phyloP scores from a whole-genome alignment of 2,329 filamentous ascomycete species.

The Claviceps lovelessii region DNA sequence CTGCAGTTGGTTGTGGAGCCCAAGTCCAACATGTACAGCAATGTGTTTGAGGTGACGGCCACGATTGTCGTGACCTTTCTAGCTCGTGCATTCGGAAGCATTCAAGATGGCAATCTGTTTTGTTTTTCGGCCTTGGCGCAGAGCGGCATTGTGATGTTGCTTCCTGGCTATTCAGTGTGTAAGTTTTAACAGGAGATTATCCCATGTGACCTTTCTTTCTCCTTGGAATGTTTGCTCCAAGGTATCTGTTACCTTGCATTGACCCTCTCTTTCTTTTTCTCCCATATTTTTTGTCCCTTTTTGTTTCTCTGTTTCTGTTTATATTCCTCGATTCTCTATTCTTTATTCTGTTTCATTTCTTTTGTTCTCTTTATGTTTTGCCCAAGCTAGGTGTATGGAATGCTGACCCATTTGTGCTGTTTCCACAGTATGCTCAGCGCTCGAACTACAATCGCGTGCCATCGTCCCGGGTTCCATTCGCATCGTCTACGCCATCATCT shows the following conservation, averaged over 20 bases:
- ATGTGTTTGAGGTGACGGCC: constrained; percentile 50
- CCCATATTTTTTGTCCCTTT: not conserved
- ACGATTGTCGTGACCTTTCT: constrained; percentile 48
- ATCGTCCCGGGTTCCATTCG: constrained; percentile 58
- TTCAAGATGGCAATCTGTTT: constrained; percentile 35
- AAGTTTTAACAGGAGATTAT: constrained; percentile 11
- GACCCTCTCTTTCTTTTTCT: no score
- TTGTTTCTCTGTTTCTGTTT: not conserved
- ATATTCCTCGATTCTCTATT: no score
- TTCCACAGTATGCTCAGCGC: constrained; percentile 25
- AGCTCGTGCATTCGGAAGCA: constrained; percentile 48
- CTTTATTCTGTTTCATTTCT: not conserved
- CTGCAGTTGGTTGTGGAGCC: constrained; percentile 58
- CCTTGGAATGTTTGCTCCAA: no score
- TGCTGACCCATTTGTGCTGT: not conserved
- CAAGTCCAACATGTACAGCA: constrained; percentile 51
- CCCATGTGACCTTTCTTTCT: not conserved
- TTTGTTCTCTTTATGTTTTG: not conserved
- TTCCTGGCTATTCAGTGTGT: constrained; percentile 50
- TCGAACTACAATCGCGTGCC: constrained; percentile 56
- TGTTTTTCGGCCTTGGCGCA: constrained; percentile 54
- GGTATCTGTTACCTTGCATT: no score
- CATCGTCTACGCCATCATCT: constrained; percentile 62
- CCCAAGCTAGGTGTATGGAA: not conserved
- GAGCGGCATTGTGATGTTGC: constrained; percentile 49